phyloP scores from a whole-genome alignment of 768 basidiomycete species.

The Crassisporium funariophilum region DNA sequence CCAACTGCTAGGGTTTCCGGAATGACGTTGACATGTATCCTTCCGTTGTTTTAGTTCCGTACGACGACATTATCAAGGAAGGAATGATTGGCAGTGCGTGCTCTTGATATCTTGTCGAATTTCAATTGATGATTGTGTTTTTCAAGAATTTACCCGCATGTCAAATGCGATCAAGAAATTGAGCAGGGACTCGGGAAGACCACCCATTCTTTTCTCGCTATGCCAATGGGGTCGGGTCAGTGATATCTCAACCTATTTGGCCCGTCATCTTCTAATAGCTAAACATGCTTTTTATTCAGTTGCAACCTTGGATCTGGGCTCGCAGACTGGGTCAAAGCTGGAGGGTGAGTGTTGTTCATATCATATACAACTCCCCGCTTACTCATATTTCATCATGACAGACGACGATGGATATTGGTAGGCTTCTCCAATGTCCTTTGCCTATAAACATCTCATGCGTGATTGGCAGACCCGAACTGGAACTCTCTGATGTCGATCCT shows the following conservation, averaged over 20 bases:
- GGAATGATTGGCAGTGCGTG: slow-evolving; percentile 57
- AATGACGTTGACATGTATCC: neutral
- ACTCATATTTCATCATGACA: no score
- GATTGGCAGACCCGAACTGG: no score
- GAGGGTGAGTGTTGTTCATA: slow-evolving; percentile 63
- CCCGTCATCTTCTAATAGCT: neutral
- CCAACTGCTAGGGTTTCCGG: neutral
- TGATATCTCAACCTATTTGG: slow-evolving; percentile 10
- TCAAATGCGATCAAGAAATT: slow-evolving; percentile 55
- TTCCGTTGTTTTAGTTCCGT: slow-evolving; percentile 38
- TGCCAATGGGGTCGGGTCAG: slow-evolving; percentile 69
- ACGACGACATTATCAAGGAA: slow-evolving; percentile 54
- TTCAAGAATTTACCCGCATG: slow-evolving; percentile 61
- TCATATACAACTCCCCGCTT: no score
- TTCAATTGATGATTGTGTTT: neutral
- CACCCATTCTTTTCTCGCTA: slow-evolving; percentile 59
- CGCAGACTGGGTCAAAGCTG: slow-evolving; percentile 61
- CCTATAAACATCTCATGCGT: no score
- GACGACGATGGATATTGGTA: slow-evolving; percentile 57
- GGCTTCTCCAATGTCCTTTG: no score
- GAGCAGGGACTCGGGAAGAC: slow-evolving; percentile 47
- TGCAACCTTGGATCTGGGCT: slow-evolving; percentile 69
- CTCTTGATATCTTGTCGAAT: neutral
- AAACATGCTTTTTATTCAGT: no score
- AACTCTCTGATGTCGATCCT: no score